phyloP scores from a whole-genome alignment of 1,284 basidiomycete genomes.

The Singerocomus inundabilis region DNA sequence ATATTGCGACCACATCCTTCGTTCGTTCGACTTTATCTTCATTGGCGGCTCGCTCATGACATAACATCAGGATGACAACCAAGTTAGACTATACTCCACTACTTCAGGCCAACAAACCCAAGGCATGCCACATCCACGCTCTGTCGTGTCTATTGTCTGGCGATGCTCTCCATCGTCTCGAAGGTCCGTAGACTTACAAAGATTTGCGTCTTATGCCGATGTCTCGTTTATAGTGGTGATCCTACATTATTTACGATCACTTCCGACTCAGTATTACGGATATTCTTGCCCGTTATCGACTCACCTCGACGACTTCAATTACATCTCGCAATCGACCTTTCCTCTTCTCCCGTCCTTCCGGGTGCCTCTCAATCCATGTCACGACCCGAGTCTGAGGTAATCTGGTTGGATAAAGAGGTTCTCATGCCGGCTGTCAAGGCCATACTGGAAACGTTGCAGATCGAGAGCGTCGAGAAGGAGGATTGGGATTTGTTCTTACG shows the following conservation, averaged over 20 bases:
- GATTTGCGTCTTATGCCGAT: constrained; percentile 9
- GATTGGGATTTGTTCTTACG: constrained; percentile 80
- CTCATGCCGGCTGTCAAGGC: constrained; percentile 48
- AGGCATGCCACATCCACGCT: constrained; percentile 62
- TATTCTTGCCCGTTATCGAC: constrained; percentile 88
- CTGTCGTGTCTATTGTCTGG: constrained; percentile 65
- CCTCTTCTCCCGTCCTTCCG: constrained; percentile 48
- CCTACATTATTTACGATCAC: constrained; percentile 77
- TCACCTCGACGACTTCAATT: constrained; percentile 83
- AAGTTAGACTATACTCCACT: constrained; percentile 66
- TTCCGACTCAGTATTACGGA: constrained; percentile 69
- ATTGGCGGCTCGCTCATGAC: constrained; percentile 5
- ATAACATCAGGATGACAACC: constrained; percentile 50
- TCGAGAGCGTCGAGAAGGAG: constrained; percentile 49
- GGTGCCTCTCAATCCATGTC: constrained; percentile 16
- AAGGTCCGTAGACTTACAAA: constrained; percentile 45
- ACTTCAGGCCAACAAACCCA: constrained; percentile 69
- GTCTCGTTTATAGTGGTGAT: constrained; percentile 54
- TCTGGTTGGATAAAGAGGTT: constrained; percentile 63
- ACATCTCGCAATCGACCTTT: constrained; percentile 71
- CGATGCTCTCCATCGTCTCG: constrained; percentile 62
- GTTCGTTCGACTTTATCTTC: constrained; percentile 38
- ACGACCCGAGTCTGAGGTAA: constrained; percentile 48
- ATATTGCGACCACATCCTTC: constrained; percentile 62
- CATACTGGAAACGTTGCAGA: constrained; percentile 32